These are phyloP conservation scores for Fusarium sp. DNA, from an alignment of 2,329 filamentous ascomycete species.

Conservation along the genomic window DNA sequence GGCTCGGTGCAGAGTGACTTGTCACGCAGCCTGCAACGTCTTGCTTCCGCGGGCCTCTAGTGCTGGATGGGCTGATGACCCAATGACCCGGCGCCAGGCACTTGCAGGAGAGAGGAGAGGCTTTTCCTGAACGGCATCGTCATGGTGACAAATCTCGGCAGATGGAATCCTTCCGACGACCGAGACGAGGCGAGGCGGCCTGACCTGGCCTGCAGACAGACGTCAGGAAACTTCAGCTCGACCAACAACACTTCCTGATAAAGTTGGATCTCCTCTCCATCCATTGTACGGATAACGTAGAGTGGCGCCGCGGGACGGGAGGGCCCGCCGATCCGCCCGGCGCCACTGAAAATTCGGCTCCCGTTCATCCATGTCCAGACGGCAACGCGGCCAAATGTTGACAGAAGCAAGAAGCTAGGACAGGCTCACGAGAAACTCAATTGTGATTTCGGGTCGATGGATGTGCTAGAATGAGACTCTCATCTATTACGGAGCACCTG, in stretches of 20 bases:
- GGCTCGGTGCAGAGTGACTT: conserved; percentile 29
- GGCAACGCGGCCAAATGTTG: conserved; percentile 4
- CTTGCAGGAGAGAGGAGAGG: conserved; percentile 10
- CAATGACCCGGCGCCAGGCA: conserved; percentile 16
- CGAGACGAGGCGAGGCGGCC: neutral
- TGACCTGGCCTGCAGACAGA: neutral
- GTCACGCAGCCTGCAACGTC: conserved; percentile 38
- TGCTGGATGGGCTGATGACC: conserved; percentile 26
- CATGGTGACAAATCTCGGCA: conserved; percentile 23
- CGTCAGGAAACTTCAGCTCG: neutral
- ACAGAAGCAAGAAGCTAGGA: neutral
- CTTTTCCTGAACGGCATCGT: conserved; percentile 7
- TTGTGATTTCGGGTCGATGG: neutral
- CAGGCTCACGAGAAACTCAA: neutral
- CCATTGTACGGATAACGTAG: neutral
- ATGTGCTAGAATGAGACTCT: neutral
- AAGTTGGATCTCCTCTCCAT: conserved; percentile 12
- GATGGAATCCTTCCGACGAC: neutral
- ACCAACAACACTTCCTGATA: neutral
- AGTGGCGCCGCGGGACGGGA: conserved; percentile 41
- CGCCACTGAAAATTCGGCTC: conserved; percentile 29
- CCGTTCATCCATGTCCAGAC: conserved; percentile 9
- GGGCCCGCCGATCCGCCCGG: neutral
- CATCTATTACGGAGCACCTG: neutral
- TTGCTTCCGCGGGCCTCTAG: conserved; percentile 41